Evolutionary conservation across 345 rosid genomes (phyloP).

Genomic region (Rhodomyrtus tomentosa): DNA sequence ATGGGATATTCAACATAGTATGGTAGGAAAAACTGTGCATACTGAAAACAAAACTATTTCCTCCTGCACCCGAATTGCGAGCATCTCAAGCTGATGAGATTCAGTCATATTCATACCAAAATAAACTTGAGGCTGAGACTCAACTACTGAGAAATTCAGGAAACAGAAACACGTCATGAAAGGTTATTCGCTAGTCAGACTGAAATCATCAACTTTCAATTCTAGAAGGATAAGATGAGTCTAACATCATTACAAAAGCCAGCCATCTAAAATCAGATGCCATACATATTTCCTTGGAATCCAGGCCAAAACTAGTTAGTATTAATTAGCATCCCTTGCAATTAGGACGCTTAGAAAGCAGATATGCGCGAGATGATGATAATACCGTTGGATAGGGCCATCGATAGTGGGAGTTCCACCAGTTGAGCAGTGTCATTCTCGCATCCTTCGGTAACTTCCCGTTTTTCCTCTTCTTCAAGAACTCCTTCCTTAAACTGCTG

Average conservation of each 20-base stretch:
- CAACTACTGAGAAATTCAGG: background rate
- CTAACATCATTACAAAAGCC: background rate
- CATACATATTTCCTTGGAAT: background rate
- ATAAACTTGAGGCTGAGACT: background rate
- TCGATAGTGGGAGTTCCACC: constrained; percentile 50
- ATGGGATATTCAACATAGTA: background rate
- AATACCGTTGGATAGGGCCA: constrained; percentile 78
- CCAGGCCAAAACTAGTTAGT: background rate
- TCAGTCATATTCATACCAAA: background rate
- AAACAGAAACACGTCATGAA: background rate
- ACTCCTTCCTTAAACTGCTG: constrained; percentile 43
- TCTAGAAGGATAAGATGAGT: background rate
- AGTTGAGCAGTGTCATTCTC: constrained; percentile 26
- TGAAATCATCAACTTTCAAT: background rate
- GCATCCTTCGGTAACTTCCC: constrained; percentile 62
- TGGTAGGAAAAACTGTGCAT: background rate
- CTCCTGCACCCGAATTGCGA: background rate
- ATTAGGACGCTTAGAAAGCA: background rate
- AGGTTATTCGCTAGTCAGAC: background rate
- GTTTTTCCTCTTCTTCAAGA: constrained; percentile 51
- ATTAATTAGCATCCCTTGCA: background rate
- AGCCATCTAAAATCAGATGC: background rate
- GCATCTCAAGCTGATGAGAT: background rate
- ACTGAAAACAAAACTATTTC: background rate
- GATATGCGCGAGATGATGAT: background rate